A percentile compares a stretch with the other conserved stretches of the same genome.
phyloP scores from a whole-genome alignment of 176 grass and related monocot species.

The Alopecurus myosuroides region DNA sequence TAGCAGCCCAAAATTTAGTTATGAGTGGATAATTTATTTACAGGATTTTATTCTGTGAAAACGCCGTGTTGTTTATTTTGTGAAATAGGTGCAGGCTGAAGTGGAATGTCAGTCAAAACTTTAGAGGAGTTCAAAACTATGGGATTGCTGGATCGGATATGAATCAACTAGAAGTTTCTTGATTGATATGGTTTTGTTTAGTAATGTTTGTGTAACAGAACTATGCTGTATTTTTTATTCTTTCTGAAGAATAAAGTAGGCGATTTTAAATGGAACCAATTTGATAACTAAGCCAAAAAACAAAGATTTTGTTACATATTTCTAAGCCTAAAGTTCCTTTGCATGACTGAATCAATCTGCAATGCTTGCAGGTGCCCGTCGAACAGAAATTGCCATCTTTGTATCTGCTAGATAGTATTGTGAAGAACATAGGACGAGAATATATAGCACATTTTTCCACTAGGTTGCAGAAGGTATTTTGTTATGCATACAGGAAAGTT shows the following conservation, averaged over 20 bases:
- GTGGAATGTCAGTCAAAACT: neutral
- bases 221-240: neutral
- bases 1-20: neutral
- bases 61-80: neutral
- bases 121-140: neutral
- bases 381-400: constrained; percentile 97
- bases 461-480: constrained; percentile 77
- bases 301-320: neutral
- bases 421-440: constrained; percentile 91
- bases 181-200: neutral
- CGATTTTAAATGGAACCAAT: constrained; percentile 9
- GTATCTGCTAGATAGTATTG: constrained; percentile 97
- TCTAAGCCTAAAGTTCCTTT: neutral
- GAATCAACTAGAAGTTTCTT: neutral
- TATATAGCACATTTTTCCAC: constrained; percentile 73
- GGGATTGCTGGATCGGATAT: neutral
- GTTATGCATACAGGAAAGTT: constrained; percentile 73
- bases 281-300: neutral
- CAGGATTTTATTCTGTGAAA: neutral
- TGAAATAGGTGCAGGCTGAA: neutral
- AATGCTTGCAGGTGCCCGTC: constrained; percentile 59
- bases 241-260: neutral
- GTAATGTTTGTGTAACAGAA: neutral
- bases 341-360: constrained; percentile 2
- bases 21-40: neutral